phyloP scores from a whole-genome alignment of 164 flowering plant species.

The Echeveria elegans region DNA sequence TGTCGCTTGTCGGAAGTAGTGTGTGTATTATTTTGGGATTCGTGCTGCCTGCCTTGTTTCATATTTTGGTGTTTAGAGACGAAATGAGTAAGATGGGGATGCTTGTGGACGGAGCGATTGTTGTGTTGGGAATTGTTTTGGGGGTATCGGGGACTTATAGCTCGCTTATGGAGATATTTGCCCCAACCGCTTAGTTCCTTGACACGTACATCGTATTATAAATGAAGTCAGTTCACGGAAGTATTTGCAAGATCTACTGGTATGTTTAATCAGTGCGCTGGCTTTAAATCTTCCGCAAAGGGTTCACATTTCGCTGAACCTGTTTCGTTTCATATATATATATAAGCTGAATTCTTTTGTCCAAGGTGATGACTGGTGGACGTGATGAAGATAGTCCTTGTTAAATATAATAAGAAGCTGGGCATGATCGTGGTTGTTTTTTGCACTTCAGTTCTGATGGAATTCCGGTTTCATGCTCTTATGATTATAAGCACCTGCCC shows the following conservation, averaged over 20 bases:
- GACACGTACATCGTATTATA: neutral
- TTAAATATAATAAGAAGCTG: neutral
- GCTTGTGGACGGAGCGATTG: constrained; percentile 28
- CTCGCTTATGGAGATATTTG: constrained; percentile 41
- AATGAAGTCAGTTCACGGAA: neutral
- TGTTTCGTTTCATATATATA: neutral
- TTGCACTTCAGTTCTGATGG: neutral
- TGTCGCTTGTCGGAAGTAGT: constrained; percentile 80
- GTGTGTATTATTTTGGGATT: constrained; percentile 59
- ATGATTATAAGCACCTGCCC: too few relatives aligned
- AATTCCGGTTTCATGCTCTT: too few relatives aligned
- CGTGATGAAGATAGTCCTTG: too few relatives aligned
- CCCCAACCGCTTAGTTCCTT: constrained; percentile 17
- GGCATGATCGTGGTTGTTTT: neutral
- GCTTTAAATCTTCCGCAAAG: neutral
- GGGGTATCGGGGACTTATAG: constrained; percentile 51
- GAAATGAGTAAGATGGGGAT: constrained; percentile 29
- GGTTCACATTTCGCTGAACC: neutral
- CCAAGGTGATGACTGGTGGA: neutral
- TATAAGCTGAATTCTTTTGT: neutral
- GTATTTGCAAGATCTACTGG: neutral
- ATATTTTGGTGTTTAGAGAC: constrained; percentile 52
- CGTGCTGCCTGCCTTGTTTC: constrained; percentile 79
- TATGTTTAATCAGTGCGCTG: neutral
- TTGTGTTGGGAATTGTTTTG: constrained; percentile 44